A percentile compares a stretch with the other conserved stretches of the same genome.
phyloP scores from a whole-genome alignment of 805 yeast genomes.

The Schwanniomyces sp. region DNA sequence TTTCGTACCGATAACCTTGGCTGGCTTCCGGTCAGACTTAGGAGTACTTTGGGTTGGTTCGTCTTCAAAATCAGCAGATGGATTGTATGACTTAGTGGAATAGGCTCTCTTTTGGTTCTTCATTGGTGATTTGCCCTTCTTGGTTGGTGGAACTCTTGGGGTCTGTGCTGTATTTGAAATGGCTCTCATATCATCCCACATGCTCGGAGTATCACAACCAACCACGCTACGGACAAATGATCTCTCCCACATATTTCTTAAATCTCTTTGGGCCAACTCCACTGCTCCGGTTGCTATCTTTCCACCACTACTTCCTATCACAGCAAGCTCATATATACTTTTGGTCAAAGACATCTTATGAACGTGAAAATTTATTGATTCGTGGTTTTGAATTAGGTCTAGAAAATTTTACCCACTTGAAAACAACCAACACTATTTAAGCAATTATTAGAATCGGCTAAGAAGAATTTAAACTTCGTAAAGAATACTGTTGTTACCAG shows the following conservation, averaged over 20 bases:
- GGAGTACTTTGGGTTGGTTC: background rate
- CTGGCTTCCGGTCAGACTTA: background rate
- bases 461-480: background rate
- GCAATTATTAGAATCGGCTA: background rate
- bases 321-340: constrained; percentile 18
- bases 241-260: constrained; percentile 15
- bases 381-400: background rate
- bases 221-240: constrained; percentile 20
- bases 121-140: background rate
- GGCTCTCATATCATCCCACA: constrained; percentile 21
- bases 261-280: constrained; percentile 18
- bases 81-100: constrained; percentile 15
- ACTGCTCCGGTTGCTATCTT: constrained; percentile 19
- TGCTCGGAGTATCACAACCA: constrained; percentile 15
- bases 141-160: constrained; percentile 2
- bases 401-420: background rate
- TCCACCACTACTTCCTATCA: constrained; percentile 23
- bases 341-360: constrained; percentile 11
- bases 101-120: constrained; percentile 7
- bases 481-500: background rate
- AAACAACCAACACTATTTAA: background rate
- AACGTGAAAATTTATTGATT: background rate
- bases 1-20: constrained; percentile 17
- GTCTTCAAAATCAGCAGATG: constrained; percentile 4
- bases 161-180: constrained; percentile 6